phyloP scores from a whole-genome alignment of 805 yeast species.

The Cyberlindnera bimundalis region DNA sequence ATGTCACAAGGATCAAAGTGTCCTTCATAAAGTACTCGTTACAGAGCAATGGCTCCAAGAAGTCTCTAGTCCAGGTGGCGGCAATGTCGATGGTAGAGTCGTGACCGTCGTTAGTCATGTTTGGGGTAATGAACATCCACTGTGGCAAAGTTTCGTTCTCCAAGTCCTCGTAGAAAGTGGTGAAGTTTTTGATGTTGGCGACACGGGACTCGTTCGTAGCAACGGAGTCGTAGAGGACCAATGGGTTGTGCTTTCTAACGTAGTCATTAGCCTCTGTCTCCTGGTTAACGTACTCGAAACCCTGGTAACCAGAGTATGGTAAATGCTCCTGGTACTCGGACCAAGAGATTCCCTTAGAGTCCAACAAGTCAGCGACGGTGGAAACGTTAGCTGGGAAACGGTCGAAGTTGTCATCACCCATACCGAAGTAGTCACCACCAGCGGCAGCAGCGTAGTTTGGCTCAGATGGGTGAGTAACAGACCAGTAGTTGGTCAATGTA shows the following conservation, averaged over 20 bases:
- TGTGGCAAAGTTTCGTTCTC: constrained; percentile 42
- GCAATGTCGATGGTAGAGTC: constrained; percentile 44
- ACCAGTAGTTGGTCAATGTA: constrained; percentile 47
- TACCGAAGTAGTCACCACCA: constrained; percentile 50
- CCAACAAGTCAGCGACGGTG: constrained; percentile 41
- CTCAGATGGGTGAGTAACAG: constrained; percentile 50
- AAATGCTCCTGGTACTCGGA: constrained; percentile 50
- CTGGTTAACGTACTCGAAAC: constrained; percentile 43
- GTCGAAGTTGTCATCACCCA: constrained; percentile 43
- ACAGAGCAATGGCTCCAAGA: constrained; percentile 41
- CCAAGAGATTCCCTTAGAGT: constrained; percentile 45
- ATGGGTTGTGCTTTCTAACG: constrained; percentile 51
- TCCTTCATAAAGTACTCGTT: constrained; percentile 45
- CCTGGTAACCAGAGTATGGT: constrained; percentile 51
- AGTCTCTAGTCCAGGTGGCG: constrained; percentile 44
- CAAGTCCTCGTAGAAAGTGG: constrained; percentile 40
- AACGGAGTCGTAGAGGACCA: constrained; percentile 40
- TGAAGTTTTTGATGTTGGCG: constrained; percentile 45
- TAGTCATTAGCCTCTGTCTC: constrained; percentile 42
- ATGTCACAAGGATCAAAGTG: constrained; percentile 42
- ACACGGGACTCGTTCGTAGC: constrained; percentile 34
- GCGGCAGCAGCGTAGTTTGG: constrained; percentile 44
- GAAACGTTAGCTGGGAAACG: constrained; percentile 44
- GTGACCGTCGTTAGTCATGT: constrained; percentile 52
- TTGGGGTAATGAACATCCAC: constrained; percentile 52